Base-by-base conservation (phyloP, 495 filamentous ascomycete genomes). In the Aspergillus baeticus region DNA sequence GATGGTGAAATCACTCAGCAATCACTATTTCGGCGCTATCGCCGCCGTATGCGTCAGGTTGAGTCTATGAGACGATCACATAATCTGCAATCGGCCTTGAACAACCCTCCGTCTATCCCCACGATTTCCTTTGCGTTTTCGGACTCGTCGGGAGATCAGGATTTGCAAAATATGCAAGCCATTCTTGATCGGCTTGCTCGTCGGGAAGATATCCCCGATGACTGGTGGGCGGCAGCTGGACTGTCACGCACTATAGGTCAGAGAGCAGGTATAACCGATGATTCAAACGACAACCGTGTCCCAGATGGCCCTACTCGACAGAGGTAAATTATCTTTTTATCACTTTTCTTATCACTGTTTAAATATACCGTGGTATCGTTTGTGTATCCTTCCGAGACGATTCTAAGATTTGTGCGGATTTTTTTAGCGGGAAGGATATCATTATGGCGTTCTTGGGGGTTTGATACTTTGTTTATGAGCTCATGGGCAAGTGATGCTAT, bases 141-240 rank as follows among this genome's bases (percentile, higher is more conserved):
- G 11, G 66, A 74, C 22, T 58, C 63, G 7, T 64, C 63, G 10
- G 52, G 54, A 21, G 64, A 73, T 31, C 63, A 66, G 10, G 82
- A 84, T 62, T 71, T 88, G 34, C 77, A 74, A 5, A 81, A 82
- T 35, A 85, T 91, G 84, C 85, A 87, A 59, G 75, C 79, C 29
- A 84, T 93, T 18, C 73, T 92, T 51, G 78, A 83, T 58, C 76
- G 82, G 26, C 76, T 92, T 57, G 81, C 84, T 44, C 75, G 82
- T 10, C 74, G 87, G 8, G 80, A 86, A 60, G 86, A 91, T 62
- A 84, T 91, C 56, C 86, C 87, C 0, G 88, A 91, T 44, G 81
- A 86, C 46, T 90, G 85, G 84, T 93, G 89, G 89, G 81, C 80
- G 44, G 81, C 83, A 58, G 86, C 83, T 54, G 89, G 88, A 4